Evolutionary conservation across 2,329 filamentous ascomycete species (phyloP), one percentile per base, ranked within the genome.

Genomic region (Ophiostoma ulmi): DNA sequence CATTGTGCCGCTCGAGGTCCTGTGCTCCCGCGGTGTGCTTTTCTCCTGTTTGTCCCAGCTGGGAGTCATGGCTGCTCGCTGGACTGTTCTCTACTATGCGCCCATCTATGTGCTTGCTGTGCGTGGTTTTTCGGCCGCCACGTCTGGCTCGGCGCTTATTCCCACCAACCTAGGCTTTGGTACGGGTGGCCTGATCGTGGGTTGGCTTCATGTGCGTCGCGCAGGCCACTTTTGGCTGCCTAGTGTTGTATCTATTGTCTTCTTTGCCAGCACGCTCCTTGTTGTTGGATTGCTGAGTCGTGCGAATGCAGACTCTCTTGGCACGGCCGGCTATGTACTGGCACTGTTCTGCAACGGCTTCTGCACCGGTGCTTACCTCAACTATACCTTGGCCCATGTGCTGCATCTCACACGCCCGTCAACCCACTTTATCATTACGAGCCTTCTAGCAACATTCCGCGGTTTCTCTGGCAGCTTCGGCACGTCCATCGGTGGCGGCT

Each of bases 101-200:
- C 92, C 93, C 0, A 87, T 93, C 63, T 94, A 92, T 75, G 90
- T 91, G 44, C 87, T 95, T 71, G 90, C 91, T 3, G 89, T 95
- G 1, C 87, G 89, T 2, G 87, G 87, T 70, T 90, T 90, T 81
- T 80, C 85, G 0, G 90, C 91, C 0, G 89, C 91, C 0, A 82
- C 87, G 1, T 90, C 91, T 2, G 93, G 92, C 3, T 85, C 90
- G 4, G 89, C 94, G 48, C 84, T 96, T 7, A 87, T 96, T 66
- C 92, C 93, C 0, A 95, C 92, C 0, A 96, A 96, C 78, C 77
- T 87, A 6, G 93, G 92, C 1, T 96, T 96, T 76, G 92, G 88
- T 0, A 75, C 86, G 1, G 93, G 92, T 35, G 91, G 92, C 0
- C 79, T 96, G 0, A 74, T 92, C 5, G 89, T 90, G 17, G 93